phyloP scores from a whole-genome alignment of 371 early-diverging fungal genomes.

The Amoeboradix gromovi region DNA sequence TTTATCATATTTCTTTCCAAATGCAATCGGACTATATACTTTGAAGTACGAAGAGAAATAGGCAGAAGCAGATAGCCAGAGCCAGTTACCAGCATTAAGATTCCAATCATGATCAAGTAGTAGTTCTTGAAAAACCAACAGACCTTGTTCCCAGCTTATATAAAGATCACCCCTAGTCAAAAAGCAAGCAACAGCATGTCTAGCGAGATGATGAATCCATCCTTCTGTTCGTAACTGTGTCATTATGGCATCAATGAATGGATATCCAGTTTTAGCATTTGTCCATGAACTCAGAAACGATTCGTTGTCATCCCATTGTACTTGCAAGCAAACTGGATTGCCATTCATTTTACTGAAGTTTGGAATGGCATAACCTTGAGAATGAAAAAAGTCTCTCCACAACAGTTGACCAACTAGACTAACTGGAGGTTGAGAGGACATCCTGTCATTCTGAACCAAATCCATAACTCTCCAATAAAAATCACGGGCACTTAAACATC shows the following conservation, averaged over 20 bases:
- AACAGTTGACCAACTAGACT: conserved; percentile 10
- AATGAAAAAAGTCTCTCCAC: conserved; percentile 23
- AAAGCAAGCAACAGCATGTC: conserved; percentile 33
- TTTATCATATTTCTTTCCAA: conserved; percentile 21
- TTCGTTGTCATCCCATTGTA: conserved; percentile 10
- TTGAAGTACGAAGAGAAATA: conserved; percentile 36
- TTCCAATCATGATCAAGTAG: conserved; percentile 35
- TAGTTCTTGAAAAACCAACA: conserved; percentile 23
- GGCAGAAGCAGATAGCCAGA: conserved; percentile 18
- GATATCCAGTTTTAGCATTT: conserved; percentile 30
- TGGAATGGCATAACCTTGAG: conserved; percentile 3
- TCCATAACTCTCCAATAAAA: too few relatives aligned
- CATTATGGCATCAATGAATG: conserved; percentile 36
- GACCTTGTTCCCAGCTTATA: conserved; percentile 30
- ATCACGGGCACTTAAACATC: too few relatives aligned
- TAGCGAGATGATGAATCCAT: conserved; percentile 32
- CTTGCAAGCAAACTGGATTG: conserved; percentile 6
- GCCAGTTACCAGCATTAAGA: conserved; percentile 41
- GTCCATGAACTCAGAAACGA: conserved; percentile 20
- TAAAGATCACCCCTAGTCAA: conserved; percentile 32
- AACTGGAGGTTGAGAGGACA: conserved; percentile 9
- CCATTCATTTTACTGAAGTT: conserved; percentile 5
- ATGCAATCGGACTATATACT: conserved; percentile 26
- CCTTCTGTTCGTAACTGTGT: conserved; percentile 19
- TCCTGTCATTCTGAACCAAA: too few relatives aligned